Conservation (phyloP, 768 basidiomycete species). For the Mycena crocata region DNA sequence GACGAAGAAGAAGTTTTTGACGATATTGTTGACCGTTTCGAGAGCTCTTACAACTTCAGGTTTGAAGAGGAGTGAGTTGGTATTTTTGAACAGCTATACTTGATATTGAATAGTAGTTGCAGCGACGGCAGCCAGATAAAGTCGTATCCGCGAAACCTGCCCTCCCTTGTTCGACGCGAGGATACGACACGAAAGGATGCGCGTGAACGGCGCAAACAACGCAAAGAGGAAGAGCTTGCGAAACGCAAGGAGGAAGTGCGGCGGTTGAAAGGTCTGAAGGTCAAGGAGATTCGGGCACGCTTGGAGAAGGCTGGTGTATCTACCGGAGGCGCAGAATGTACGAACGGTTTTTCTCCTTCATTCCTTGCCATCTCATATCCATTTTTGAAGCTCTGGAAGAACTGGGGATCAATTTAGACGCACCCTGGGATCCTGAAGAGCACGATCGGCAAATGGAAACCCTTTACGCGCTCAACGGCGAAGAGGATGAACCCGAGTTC, state of each 20-base stretch:
- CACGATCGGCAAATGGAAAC: constrained; percentile 88
- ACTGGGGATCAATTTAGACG: constrained; percentile 79
- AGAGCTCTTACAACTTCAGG: constrained; percentile 97
- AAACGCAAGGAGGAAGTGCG: constrained; percentile 85
- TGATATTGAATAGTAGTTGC: neutral
- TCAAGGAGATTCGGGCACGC: constrained; percentile 82
- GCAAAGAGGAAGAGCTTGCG: constrained; percentile 82
- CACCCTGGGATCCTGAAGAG: constrained; percentile 89
- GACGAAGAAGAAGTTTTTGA: constrained; percentile 85
- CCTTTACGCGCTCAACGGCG: constrained; percentile 69
- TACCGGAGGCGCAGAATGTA: constrained; percentile 53
- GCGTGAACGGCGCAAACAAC: constrained; percentile 78
- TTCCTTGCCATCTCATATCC: constrained; percentile 5
- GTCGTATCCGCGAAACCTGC: constrained; percentile 81
- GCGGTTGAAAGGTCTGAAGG: constrained; percentile 85
- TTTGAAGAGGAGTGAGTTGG: constrained; percentile 92
- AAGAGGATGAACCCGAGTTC: constrained; percentile 38
- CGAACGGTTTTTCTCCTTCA: neutral
- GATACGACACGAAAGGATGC: constrained; percentile 87
- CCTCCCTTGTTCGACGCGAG: constrained; percentile 73
- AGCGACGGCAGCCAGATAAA: constrained; percentile 76
- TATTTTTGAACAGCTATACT: neutral
- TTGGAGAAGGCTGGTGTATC: constrained; percentile 77
- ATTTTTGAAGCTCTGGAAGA: constrained; percentile 66
- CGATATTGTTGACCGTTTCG: constrained; percentile 91